A percentile compares a stretch with the other conserved stretches of the same genome.
Conservation (phyloP, 495 filamentous ascomycete species). For the Xylaria venustula region DNA sequence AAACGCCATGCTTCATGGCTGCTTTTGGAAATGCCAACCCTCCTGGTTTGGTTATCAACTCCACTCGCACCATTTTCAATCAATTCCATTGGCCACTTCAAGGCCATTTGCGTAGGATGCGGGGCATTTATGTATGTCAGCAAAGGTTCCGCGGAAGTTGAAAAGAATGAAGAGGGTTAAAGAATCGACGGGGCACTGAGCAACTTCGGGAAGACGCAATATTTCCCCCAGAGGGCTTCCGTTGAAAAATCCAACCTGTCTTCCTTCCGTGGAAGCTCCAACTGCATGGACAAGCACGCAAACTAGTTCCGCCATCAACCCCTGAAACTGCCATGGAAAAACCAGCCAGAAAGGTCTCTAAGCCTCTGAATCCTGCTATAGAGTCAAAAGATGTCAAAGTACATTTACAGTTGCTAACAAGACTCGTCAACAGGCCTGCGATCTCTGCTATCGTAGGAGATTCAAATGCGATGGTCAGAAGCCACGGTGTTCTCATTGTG, state of each 20-base stretch:
- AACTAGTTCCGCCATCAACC: too few relatives aligned
- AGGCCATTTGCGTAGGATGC: not conserved
- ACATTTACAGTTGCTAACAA: too few relatives aligned
- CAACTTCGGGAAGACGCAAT: not conserved
- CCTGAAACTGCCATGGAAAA: too few relatives aligned
- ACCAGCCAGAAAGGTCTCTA: not conserved
- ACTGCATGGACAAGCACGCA: too few relatives aligned
- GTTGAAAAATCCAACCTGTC: not conserved
- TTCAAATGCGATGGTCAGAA: conserved; percentile 15
- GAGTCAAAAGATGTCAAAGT: too few relatives aligned
- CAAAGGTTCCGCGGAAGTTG: conserved; percentile 1
- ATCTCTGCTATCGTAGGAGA: conserved; percentile 15
- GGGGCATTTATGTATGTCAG: not conserved
- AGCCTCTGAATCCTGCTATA: too few relatives aligned
- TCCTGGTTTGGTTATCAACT: not conserved
- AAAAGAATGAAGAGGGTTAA: not conserved
- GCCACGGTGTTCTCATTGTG: conserved; percentile 17
- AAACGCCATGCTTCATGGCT: too few relatives aligned
- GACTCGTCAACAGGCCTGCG: conserved; percentile 5
- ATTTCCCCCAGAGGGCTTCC: too few relatives aligned
- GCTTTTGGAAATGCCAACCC: not conserved
- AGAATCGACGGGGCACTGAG: too few relatives aligned
- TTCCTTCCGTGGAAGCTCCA: not conserved
- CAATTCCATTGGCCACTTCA: not conserved
- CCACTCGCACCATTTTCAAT: not conserved